Base-by-base conservation (phyloP, 768 basidiomycete species). In the Hygrocybe punicea region DNA sequence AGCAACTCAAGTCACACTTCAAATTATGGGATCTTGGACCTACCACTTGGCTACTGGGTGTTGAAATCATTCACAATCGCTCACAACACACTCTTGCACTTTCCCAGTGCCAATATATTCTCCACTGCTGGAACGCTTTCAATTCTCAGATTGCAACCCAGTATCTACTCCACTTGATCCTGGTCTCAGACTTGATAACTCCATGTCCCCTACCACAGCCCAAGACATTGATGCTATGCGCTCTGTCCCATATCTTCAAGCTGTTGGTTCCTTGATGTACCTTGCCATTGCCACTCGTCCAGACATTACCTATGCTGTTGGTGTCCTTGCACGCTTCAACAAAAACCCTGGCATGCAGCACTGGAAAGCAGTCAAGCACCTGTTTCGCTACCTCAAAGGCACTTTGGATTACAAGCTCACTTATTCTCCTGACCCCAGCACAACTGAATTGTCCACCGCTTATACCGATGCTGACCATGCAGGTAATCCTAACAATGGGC, bases 361-460 rank as follows among this genome's bases (percentile, higher is more conserved):
- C 60, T 76, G 73, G 76, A 62, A 67, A 21, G 72, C 72, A 5
- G 68, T 71, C 23, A 72, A 75, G 49, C 70, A 69, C 47, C 45
- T 77, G 47, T 62, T 74, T 19, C 53, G 65, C 14, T 77, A 76
- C 56, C 60, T 77, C 51, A 71, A 71, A 56, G 74, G 76, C 6
- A 72, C 74, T 2, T 37, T 58, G 3, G 60, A 69, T 47, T 57
- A 53, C 16, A 53, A 52, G 24, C 59, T 73, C 35, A 62, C 57
- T 10, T 69, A 63, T 56, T 46, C 53, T 17, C 60, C 55, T 5
- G 23, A 54, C 33, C 40, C 60, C 8, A 11, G 11, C 10, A 11
- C 23, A 11, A 21, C 52, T 33, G 60, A 64, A 16, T 36, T 58
- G 7, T 64, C 70, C 59, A 39, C 35, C 25, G 50, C 62, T 6